Conservation (phyloP, 768 basidiomycete species). For the Steccherinum ochraceum region DNA sequence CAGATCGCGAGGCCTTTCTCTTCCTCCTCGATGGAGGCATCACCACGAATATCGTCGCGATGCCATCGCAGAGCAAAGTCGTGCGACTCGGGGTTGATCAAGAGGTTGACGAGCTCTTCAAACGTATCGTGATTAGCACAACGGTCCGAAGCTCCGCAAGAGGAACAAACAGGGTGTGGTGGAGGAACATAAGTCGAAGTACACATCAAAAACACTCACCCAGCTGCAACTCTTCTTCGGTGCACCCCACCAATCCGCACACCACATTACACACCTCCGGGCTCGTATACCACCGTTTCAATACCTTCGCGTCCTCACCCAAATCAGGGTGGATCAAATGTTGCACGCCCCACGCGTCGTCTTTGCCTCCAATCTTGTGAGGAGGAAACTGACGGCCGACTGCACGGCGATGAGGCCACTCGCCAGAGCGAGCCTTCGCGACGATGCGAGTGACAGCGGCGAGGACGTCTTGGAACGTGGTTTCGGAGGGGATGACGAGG, state of each 20-base stretch:
- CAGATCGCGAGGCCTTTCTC: slow-evolving; percentile 45
- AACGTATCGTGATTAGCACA: neutral
- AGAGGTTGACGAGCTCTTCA: slow-evolving; percentile 67
- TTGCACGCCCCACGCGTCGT: slow-evolving; percentile 78
- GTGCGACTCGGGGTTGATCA: slow-evolving; percentile 61
- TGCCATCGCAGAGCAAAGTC: slow-evolving; percentile 77
- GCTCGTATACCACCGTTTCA: slow-evolving; percentile 65
- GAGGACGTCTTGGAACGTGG: slow-evolving; percentile 34
- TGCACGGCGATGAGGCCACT: slow-evolving; percentile 61
- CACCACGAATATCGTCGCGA: slow-evolving; percentile 64
- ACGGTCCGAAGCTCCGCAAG: too few species aligned
- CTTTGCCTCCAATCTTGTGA: too few species aligned
- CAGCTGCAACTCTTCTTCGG: slow-evolving; percentile 59
- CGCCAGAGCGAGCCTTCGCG: slow-evolving; percentile 47
- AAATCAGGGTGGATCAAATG: slow-evolving; percentile 78
- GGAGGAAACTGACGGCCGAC: slow-evolving; percentile 84
- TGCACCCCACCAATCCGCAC: slow-evolving; percentile 46
- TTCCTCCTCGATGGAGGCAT: slow-evolving; percentile 57
- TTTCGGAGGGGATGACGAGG: slow-evolving; percentile 21
- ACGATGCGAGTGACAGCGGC: slow-evolving; percentile 47
- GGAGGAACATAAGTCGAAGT: too few species aligned
- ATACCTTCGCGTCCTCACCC: slow-evolving; percentile 30
- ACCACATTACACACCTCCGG: slow-evolving; percentile 37
- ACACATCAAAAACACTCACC: slow-evolving; percentile 43
- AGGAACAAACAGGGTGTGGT: too few species aligned